Evolutionary conservation across 495 filamentous ascomycete genomes (phyloP).

Genomic region (Lineolata rhizophorae): DNA sequence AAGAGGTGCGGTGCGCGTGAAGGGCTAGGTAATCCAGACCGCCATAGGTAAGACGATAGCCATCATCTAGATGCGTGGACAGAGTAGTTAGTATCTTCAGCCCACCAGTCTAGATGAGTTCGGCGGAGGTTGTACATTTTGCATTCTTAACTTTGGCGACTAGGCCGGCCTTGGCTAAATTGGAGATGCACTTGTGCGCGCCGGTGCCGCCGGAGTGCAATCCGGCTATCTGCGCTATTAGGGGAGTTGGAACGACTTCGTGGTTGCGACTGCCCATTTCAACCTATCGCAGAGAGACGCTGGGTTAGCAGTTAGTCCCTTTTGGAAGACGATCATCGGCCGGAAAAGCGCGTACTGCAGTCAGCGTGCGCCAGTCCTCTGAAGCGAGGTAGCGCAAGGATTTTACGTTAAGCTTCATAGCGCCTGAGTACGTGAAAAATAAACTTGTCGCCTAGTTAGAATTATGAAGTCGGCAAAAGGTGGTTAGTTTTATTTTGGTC

Average conservation of each 20-base stretch:
- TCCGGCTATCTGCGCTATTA: conserved; percentile 67
- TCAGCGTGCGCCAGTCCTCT: conserved; percentile 90
- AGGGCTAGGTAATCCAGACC: conserved; percentile 92
- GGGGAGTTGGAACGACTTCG: conserved; percentile 76
- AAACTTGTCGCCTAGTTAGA: too few species aligned
- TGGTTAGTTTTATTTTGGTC: too few species aligned
- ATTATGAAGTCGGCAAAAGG: too few species aligned
- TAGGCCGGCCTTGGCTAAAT: conserved; percentile 74
- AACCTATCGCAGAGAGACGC: conserved; percentile 35
- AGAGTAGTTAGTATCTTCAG: conserved; percentile 1
- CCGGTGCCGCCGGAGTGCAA: conserved; percentile 54
- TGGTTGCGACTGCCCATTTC: conserved; percentile 91
- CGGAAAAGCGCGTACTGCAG: conserved; percentile 39
- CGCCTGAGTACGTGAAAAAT: too few species aligned
- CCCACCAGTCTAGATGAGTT: conserved; percentile 13
- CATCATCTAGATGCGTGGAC: conserved; percentile 64
- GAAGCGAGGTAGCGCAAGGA: conserved; percentile 72
- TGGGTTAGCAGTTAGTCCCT: conserved; percentile 18
- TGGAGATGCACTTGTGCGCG: conserved; percentile 73
- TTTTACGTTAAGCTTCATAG: conserved; percentile 89
- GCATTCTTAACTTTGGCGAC: conserved; percentile 88
- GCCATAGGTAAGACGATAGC: conserved; percentile 91
- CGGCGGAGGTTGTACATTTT: too few species aligned
- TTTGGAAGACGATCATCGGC: conserved; percentile 12
- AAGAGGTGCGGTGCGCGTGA: conserved; percentile 60